Evolutionary conservation across 176 grass and related monocot species (phyloP), one percentile per base, ranked within the genome.

Genomic region (Urochloa ruziziensis): DNA sequence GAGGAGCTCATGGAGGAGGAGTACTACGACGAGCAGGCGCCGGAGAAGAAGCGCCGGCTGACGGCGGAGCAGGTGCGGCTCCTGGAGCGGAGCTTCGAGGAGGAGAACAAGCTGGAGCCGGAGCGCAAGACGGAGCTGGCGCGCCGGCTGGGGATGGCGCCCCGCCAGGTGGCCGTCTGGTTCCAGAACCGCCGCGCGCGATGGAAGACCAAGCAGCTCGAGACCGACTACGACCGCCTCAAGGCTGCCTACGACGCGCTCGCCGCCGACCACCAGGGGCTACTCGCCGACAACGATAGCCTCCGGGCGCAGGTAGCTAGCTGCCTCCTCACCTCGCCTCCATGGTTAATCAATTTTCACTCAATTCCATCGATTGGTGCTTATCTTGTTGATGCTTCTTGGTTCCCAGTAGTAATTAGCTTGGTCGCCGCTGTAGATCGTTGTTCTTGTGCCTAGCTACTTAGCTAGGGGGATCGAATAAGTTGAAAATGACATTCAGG

Each of bases 201-300:
- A 15, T 98, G 91, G 96, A 98, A 98, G 85, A 95, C 84, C 2
- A 98, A 98, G 91, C 92, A 95, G 83, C 90, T 98, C 5, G 96
- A 98, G 87, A 87, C 83, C 54, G 96, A 98, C 80, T 98, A 90
- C 11, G 93, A 93, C 82, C 61, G 78, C 6, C 92, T 98, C 80
- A 98, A 91, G 80, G 84, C 86, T 23, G 86, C 90, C 28, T 93
- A 93, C 28, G 87, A 93, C 16, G 82, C 84, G 28, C 96, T 98
- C 53, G 78, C 85, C 49, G 67, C 85, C 18, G 82, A 93, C 48
- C 91, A 91, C 83, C 81, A 93, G 35, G 90, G 75, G 5, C 79
- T 94, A 51, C 88, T 93, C 75, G 82, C 82, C 49, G 92, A 95
- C 80, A 98, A 98, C 86, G 84, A 95, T 57, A 83, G 77, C 44